phyloP scores from a whole-genome alignment of 345 rosid genomes.

The Sapria himalayana region DNA sequence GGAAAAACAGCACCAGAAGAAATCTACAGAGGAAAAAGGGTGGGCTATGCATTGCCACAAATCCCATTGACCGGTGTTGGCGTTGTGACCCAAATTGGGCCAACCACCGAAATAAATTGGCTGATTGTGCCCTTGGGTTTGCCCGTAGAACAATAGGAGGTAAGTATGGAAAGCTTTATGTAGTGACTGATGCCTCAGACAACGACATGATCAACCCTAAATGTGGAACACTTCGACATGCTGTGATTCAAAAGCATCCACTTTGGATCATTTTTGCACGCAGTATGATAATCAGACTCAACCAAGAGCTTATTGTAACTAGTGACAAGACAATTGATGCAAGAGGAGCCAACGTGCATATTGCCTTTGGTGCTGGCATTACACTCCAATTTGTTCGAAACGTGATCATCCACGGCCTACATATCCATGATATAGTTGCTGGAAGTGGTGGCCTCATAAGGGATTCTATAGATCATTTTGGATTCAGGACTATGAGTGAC shows the following conservation, averaged over 20 bases:
- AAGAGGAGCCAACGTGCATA: conserved; percentile 39
- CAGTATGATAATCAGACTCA: conserved; percentile 38
- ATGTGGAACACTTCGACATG: conserved; percentile 58
- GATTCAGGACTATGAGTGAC: conserved; percentile 40
- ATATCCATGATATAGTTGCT: conserved; percentile 27
- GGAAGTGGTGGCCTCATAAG: conserved; percentile 40
- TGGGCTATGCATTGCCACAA: conserved; percentile 44
- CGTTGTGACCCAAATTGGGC: conserved; percentile 55
- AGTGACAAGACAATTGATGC: conserved; percentile 69
- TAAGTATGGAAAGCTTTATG: conserved; percentile 24
- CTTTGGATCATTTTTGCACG: conserved; percentile 55
- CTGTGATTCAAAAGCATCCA: conserved; percentile 40
- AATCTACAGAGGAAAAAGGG: conserved; percentile 6
- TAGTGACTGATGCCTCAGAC: conserved; percentile 45
- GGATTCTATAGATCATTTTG: conserved; percentile 36
- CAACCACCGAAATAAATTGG: conserved; percentile 28
- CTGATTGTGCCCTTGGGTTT: conserved; percentile 42
- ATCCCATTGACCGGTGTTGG: conserved; percentile 83
- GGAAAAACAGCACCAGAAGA: conserved; percentile 31
- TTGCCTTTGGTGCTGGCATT: conserved; percentile 47
- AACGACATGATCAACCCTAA: conserved; percentile 35
- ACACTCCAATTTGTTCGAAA: conserved; percentile 34
- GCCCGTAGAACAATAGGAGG: conserved; percentile 50
- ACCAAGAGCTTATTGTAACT: conserved; percentile 40
- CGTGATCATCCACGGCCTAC: conserved; percentile 45